Evolutionary conservation across 495 filamentous ascomycete species (phyloP).

Genomic region (Penicillium waksmanii): DNA sequence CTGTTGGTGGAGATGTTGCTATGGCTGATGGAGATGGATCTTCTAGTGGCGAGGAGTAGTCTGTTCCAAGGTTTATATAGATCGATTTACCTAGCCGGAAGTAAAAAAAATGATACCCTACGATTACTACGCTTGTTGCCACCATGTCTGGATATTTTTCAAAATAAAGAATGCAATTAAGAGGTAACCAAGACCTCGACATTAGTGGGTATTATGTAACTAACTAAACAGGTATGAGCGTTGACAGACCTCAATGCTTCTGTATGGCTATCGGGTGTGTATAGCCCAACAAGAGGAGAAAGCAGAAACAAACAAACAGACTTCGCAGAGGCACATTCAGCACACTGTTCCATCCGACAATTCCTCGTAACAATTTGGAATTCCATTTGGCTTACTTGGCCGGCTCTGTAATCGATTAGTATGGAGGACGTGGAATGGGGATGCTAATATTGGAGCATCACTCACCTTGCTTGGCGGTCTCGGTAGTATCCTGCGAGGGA

Average conservation of each 20-base stretch:
- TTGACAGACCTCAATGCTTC: constrained; percentile 9
- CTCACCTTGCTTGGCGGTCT: constrained; percentile 26
- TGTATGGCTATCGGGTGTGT: not conserved
- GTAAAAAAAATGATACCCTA: constrained; percentile 3
- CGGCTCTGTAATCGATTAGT: not conserved
- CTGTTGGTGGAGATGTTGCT: constrained; percentile 21
- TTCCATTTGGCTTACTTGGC: not conserved
- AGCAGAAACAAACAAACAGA: not conserved
- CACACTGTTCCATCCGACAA: not conserved
- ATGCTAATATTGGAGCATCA: not conserved
- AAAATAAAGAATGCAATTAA: not conserved
- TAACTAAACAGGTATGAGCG: constrained; percentile 1
- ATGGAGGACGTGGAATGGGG: not conserved
- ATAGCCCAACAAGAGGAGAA: not conserved
- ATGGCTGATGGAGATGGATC: constrained; percentile 31
- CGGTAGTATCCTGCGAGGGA: not conserved
- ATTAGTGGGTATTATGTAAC: constrained; percentile 2
- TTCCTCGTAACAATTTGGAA: not conserved
- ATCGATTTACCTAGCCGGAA: constrained; percentile 1
- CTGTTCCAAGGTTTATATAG: constrained; percentile 1
- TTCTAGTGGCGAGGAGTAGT: constrained; percentile 18
- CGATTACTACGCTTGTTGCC: not conserved
- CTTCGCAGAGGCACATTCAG: not conserved
- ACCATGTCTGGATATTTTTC: not conserved
- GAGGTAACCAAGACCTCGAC: constrained; percentile 3